Evolutionary conservation across 2,329 filamentous ascomycete species (phyloP), one percentile per base, ranked within the genome.

Genomic region (Cadophora luteo-olivacea): DNA sequence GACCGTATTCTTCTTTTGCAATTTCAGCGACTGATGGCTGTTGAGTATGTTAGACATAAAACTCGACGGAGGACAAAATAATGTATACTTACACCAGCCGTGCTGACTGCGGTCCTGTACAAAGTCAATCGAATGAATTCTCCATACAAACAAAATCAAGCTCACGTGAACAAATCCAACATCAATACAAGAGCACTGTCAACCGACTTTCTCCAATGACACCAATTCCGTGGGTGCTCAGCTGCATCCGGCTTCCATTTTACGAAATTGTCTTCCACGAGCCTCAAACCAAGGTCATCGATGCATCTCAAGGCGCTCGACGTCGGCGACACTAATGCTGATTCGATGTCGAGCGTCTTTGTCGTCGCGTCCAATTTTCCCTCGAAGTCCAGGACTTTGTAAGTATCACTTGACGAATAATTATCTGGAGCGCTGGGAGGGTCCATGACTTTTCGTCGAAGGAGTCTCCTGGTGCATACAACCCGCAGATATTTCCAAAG

Each of bases 111-210:
- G 64, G 58, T 41, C 24, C 51, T 58, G n/a, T 3, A 11, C 14
- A 14, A 38, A 7, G n/a, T 69, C 36, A 69, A 45, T 41, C n/a
- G 11, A 52, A 45, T 2, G 16, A 14, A 11, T 19, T 45, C 41
- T 45, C 19, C 22, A 22, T 9, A 7, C 6, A 6, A 7, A 4
- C 19, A 7, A 2, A 49, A 49, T 8, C 4, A 38, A 6, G 55
- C 67, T 29, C 8, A 69, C 67, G 69, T 70, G 54, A 70, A 70
- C n/a, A 70, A 61, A 61, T 70, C 66, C 19, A 68, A 38, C 24
- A 70, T 41, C 12, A 70, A 41, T 4, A 68, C 48, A 25, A 70
- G 24, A 22, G 60, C 32, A n/a, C 52, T 61, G 22, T 70, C 69
- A 32, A 57, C 67, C 14, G 64, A 22, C 45, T 70, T 70, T 49